Base-by-base conservation (phyloP, 495 filamentous ascomycete genomes). In the Neurospora cerealis region DNA sequence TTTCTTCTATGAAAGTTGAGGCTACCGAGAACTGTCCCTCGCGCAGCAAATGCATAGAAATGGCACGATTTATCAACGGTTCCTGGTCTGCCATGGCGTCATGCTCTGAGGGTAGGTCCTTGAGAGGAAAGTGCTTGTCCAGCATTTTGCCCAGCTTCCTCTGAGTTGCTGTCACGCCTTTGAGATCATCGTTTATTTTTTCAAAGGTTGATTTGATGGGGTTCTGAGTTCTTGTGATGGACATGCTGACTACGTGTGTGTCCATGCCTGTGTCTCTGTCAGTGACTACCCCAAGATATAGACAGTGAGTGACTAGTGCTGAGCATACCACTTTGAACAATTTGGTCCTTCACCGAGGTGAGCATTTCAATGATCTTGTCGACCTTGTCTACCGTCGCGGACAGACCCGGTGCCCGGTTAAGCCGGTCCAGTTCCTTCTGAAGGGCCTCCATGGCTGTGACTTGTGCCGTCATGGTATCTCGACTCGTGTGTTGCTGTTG, bases 11-110 rank as follows among this genome's bases (percentile, higher is more conserved):
- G 73, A 98, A 97, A 5, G 91, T 93, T 5, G 89, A 86, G 4
- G 95, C 95, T 1, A 97, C 95, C 19, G 82, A 85, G 80, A 99
- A 98, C 79, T 97, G 92, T 42, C 96, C 96, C 84, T 98, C 96
- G 32, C 96, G 91, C 21, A 98, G 88, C 17, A 99, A 86, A 80
- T 99, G 96, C 94, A 99, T 97, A 4, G 92, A 93, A 72, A 98
- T 96, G 28, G 96, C 96, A 32, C 94, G 87, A 80, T 98, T 95
- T 77, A 98, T 92, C 11, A 97, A 87, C 42, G 87, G 82, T 6
- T 91, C 85, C 74, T 96, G 90, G 34, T 90, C 87, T 6, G 89
- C 90, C 76, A 97, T 88, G n/a, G 89, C 91, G 80, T 97, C 94
- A 79, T 93, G 90, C 54, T 94, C 93, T 69, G 89, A 91, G 0